Percentiles rank a stretch among this genome's conserved stretches.
These are phyloP conservation scores for Lathyrus oleraceus DNA, from an alignment of 306 rosid species.

Conservation along the genomic window DNA sequence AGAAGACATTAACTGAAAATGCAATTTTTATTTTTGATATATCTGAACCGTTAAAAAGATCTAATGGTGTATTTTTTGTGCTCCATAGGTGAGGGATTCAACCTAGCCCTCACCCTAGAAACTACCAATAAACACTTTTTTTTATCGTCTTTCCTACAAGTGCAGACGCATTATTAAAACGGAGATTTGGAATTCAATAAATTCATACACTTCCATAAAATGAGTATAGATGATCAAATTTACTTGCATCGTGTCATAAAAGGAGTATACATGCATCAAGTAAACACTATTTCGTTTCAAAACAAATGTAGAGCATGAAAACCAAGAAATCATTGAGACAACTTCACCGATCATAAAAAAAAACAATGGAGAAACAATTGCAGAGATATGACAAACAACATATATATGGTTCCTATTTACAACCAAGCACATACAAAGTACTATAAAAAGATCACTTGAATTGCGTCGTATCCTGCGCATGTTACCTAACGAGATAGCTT, in stretches of 20 bases:
- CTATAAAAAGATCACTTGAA: conserved; percentile 13
- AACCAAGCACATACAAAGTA: conserved; percentile 26
- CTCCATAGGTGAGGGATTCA: too few relatives aligned
- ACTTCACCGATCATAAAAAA: conserved; percentile 21
- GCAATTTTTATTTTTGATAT: too few relatives aligned
- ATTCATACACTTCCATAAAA: background rate
- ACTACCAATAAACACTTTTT: too few relatives aligned
- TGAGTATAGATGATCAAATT: background rate
- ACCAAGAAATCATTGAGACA: conserved; percentile 1
- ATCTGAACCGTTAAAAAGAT: too few relatives aligned
- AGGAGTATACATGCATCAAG: conserved; percentile 2
- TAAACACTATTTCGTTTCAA: conserved; percentile 8
- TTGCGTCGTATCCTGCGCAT: conserved; percentile 11
- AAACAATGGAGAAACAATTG: conserved; percentile 21
- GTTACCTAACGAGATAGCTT: conserved; percentile 57
- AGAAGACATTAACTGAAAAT: too few relatives aligned
- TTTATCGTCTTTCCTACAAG: background rate
- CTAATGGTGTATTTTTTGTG: too few relatives aligned
- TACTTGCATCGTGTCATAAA: conserved; percentile 13
- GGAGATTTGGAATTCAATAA: conserved; percentile 18
- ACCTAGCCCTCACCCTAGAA: too few relatives aligned
- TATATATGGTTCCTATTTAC: conserved; percentile 41
- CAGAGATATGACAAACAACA: conserved; percentile 22
- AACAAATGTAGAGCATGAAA: conserved; percentile 3
- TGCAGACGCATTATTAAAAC: background rate